A percentile compares a stretch with the other conserved stretches of the same genome.
Evolutionary conservation across 1,284 basidiomycete genomes (phyloP).

Genomic region (Leccinum solheimii): DNA sequence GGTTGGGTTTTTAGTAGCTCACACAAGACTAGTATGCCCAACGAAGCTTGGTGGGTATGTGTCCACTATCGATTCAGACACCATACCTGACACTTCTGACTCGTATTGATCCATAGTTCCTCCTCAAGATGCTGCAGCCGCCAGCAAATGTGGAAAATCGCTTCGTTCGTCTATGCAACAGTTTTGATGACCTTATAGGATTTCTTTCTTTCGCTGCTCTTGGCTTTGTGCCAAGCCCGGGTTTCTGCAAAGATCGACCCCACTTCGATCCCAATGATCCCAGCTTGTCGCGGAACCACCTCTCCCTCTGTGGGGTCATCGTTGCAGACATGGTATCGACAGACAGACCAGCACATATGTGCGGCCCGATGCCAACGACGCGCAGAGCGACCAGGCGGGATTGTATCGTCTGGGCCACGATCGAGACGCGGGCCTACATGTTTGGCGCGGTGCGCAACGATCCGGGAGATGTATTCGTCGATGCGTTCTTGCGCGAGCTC

Average conservation of each 20-base stretch:
- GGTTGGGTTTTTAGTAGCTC: slow-evolving; percentile 34
- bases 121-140: slow-evolving; percentile 8
- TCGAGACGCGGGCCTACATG: slow-evolving; percentile 27
- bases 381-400: slow-evolving; percentile 16
- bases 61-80: background rate
- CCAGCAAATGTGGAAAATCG: slow-evolving; percentile 32
- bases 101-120: background rate
- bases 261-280: slow-evolving; percentile 1
- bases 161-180: slow-evolving; percentile 35
- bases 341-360: background rate
- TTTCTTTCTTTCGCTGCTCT: slow-evolving; percentile 32
- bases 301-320: slow-evolving; percentile 32
- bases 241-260: slow-evolving; percentile 8
- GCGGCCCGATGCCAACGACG: slow-evolving; percentile 12
- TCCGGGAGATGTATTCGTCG: slow-evolving; percentile 14
- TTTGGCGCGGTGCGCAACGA: slow-evolving; percentile 37
- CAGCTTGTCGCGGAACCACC: slow-evolving; percentile 20
- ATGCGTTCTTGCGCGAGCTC: slow-evolving; percentile 31
- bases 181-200: slow-evolving; percentile 32
- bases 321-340: slow-evolving; percentile 21
- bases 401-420: slow-evolving; percentile 23
- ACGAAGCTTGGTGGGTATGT: slow-evolving; percentile 37
- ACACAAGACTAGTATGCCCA: slow-evolving; percentile 23
- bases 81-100: background rate
- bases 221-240: slow-evolving; percentile 21